phyloP scores from a whole-genome alignment of 139 green algal genomes.

The Coelastrella sp. region DNA sequence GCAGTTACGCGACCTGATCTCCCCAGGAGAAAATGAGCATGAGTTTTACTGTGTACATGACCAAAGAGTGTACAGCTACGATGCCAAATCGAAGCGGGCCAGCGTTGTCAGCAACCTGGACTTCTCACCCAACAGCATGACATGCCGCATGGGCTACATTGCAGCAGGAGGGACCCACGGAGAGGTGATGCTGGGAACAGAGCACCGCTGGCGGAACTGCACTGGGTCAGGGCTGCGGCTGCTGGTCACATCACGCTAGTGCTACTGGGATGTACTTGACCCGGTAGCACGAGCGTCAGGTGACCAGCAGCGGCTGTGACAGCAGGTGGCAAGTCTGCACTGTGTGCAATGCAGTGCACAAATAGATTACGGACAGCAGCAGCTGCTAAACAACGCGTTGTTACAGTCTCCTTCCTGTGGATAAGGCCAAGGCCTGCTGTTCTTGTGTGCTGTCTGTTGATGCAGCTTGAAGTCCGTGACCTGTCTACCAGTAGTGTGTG shows the following conservation, averaged over 20 bases:
- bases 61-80: conserved; percentile 36
- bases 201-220: background rate
- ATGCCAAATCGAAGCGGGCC: conserved; percentile 45
- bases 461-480: conserved; percentile 2
- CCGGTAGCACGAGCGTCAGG: too few relatives aligned
- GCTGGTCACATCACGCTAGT: background rate
- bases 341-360: too few relatives aligned
- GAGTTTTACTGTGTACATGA: conserved; percentile 59
- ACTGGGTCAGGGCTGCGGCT: background rate
- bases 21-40: conserved; percentile 61
- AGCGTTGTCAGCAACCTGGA: conserved; percentile 60
- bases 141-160: conserved; percentile 74
- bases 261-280: too few relatives aligned
- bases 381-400: background rate
- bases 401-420: background rate
- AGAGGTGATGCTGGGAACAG: conserved; percentile 47
- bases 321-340: too few relatives aligned
- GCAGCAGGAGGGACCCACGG: conserved; percentile 72
- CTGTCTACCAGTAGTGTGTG: background rate
- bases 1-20: conserved; percentile 86
- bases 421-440: background rate
- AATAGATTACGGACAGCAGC: too few relatives aligned
- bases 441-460: background rate
- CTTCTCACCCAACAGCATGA: conserved; percentile 83
- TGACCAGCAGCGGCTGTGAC: too few relatives aligned